phyloP scores from a whole-genome alignment of 257 asterid genomes.

The Solanum verrucosum region DNA sequence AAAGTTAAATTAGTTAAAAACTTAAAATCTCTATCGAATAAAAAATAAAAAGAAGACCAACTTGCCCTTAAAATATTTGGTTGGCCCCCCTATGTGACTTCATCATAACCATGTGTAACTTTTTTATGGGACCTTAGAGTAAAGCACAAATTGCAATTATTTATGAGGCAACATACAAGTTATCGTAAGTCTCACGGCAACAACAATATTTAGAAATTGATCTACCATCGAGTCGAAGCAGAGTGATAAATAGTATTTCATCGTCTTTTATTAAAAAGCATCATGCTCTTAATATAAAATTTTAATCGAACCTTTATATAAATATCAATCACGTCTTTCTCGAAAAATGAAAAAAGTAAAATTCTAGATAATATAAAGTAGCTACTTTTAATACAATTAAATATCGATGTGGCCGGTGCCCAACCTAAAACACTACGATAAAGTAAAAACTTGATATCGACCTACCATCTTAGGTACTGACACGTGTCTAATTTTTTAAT shows the following conservation, averaged over 20 bases:
- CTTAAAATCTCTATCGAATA: not conserved
- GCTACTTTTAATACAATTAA: not conserved
- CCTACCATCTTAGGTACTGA: not conserved
- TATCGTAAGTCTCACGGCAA: not conserved
- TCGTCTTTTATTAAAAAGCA: fast-evolving
- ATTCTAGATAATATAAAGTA: not conserved
- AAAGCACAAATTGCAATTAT: not conserved
- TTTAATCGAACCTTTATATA: fast-evolving
- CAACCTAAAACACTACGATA: not conserved
- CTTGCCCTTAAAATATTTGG: not conserved
- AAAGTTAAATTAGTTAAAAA: no score
- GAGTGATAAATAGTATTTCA: not conserved
- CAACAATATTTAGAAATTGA: not conserved
- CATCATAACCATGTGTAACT: not conserved
- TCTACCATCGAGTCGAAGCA: not conserved
- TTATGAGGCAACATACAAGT: not conserved
- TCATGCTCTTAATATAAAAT: no score
- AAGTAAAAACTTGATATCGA: not conserved
- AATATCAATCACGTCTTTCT: not conserved
- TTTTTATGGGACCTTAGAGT: not conserved
- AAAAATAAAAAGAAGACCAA: not conserved
- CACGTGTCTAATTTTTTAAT: not conserved
- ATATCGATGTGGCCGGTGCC: not conserved
- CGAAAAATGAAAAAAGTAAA: not conserved
- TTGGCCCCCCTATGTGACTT: not conserved